These are phyloP conservation scores for Fragaria iinumae DNA, from an alignment of 306 rosid species.

Conservation along the genomic window DNA sequence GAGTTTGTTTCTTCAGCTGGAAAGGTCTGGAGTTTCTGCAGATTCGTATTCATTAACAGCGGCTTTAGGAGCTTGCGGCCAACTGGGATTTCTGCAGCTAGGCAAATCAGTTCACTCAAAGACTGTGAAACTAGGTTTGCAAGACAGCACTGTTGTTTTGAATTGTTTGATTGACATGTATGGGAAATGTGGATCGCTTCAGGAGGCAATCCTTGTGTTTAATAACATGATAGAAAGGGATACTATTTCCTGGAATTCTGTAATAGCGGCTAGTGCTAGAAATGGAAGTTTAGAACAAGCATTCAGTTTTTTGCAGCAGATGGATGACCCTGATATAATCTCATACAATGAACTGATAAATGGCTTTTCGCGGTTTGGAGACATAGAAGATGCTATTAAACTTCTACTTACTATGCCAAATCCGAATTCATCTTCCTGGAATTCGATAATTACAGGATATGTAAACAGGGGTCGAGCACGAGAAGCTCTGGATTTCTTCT, in stretches of 20 bases:
- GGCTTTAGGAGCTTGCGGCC: conserved; percentile 56
- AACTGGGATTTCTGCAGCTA: conserved; percentile 34
- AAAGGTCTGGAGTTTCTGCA: conserved; percentile 40
- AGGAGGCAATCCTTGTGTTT: conserved; percentile 37
- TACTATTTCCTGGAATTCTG: conserved; percentile 66
- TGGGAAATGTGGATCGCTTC: conserved; percentile 62
- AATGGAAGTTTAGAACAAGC: conserved; percentile 52
- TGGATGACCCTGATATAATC: conserved; percentile 56
- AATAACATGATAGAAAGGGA: conserved; percentile 40
- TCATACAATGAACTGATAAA: conserved; percentile 64
- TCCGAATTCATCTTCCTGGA: conserved; percentile 75
- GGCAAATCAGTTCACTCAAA: conserved; percentile 60
- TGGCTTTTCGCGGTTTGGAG: conserved; percentile 58
- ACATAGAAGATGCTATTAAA: conserved; percentile 48
- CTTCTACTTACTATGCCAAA: conserved; percentile 49
- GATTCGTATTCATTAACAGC: conserved; percentile 54
- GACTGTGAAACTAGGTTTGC: conserved; percentile 47
- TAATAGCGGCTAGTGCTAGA: conserved; percentile 55
- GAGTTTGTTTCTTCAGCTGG: conserved; percentile 31
- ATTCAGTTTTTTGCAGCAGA: conserved; percentile 37
- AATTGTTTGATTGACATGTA: conserved; percentile 78
- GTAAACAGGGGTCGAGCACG: conserved; percentile 52
- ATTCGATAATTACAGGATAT: conserved; percentile 61
- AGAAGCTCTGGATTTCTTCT: conserved; percentile 53
- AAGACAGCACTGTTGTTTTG: conserved; percentile 36